A percentile compares a stretch with the other conserved stretches of the same genome.
phyloP scores from a whole-genome alignment of 2,329 filamentous ascomycete genomes.

The Cordyceps militaris region DNA sequence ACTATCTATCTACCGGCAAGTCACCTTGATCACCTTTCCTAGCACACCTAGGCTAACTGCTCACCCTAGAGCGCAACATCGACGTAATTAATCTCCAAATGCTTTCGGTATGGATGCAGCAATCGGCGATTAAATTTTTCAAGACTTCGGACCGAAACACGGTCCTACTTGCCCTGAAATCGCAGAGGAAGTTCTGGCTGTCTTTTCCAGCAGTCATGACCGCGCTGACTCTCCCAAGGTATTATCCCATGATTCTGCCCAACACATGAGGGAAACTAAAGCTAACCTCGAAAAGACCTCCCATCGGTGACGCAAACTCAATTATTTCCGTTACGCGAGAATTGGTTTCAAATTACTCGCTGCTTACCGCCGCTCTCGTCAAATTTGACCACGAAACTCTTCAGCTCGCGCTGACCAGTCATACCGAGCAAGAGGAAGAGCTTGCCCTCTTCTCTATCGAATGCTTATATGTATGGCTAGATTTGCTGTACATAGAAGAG shows the following conservation, averaged over 20 bases:
- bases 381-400: background rate
- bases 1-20: conserved; percentile 30
- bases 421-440: background rate
- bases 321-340: background rate
- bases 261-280: background rate
- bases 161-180: background rate
- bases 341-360: background rate
- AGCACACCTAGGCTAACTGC: background rate
- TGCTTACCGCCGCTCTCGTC: conserved; percentile 3
- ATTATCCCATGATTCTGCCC: background rate
- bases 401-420: background rate
- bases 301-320: background rate
- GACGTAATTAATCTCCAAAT: conserved; percentile 17
- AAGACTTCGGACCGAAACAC: conserved; percentile 26
- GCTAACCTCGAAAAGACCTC: background rate
- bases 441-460: background rate
- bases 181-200: conserved; percentile 3
- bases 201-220: background rate
- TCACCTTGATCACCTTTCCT: background rate
- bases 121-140: conserved; percentile 35
- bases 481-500: background rate
- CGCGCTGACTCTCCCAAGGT: background rate
- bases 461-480: background rate
- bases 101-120: conserved; percentile 39
- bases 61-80: background rate